Evolutionary conservation across 768 basidiomycete genomes (phyloP), one percentile per base, ranked within the genome.

Genomic region (Rubroboletus satanas): DNA sequence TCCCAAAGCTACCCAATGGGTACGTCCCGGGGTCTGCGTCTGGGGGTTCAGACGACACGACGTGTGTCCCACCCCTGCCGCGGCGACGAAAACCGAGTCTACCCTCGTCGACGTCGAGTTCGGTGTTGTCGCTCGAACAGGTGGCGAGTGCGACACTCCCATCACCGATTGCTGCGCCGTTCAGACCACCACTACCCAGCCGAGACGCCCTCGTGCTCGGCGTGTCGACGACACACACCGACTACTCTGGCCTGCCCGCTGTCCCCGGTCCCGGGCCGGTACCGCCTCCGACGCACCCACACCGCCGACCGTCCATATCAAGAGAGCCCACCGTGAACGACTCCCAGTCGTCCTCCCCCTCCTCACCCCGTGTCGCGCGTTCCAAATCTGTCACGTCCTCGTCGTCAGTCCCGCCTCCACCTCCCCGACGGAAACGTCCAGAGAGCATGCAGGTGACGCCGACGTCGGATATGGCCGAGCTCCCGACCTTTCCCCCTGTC

Each of bases 391-490:
- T 85, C 67, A 79, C 73, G 1, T 65, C 73, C 10, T 66, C 74
- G 12, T 70, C 74, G 4, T 65, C 73, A 0, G 26, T 23, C 2
- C 60, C 54, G 4, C 83, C 80, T 0, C 83, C 82, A 0, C 80
- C 80, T 1, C 67, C 74, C 6, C 73, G 79, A 9, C 71, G 80
- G 10, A 78, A 74, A 44, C 75, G 87, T 1, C 87, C 85, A 0
- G 85, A 87, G 61, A 88, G 85, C 60, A 75, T 83, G 42, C 85
- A 87, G 58, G 60, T 84, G n/a, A 59, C 57, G 5, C 39, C 62
- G 0, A 54, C 52, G 10, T 61, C 60, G 8, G 58, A 46, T 23
- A 35, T 32, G 35, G 60, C 37, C 12, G 69, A 65, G 12, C 46
- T 56, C 15, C 57, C 68, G 12, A 0, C 37, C 17, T 47, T 62